These are phyloP conservation scores for Cystobasidium sp. DNA, from an alignment of 1,284 basidiomycete species.

Conservation along the genomic window DNA sequence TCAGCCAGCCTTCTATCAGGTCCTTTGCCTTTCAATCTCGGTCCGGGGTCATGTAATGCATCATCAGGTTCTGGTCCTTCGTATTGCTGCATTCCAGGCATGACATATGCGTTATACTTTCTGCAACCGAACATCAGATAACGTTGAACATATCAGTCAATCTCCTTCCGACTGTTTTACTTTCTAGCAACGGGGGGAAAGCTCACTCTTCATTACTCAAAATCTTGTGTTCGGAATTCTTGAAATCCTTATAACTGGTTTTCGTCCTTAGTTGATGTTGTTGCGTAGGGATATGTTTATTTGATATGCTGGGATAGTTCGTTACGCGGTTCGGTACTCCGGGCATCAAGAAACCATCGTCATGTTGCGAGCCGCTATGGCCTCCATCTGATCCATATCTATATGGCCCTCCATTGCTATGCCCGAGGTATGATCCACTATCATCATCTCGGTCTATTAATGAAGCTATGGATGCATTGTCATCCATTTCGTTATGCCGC, in stretches of 20 bases:
- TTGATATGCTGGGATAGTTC: conserved; percentile 18
- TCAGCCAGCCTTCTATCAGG: conserved; percentile 38
- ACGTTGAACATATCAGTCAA: too few species aligned
- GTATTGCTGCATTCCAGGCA: conserved; percentile 30
- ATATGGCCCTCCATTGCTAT: neutral
- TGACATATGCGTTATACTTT: conserved; percentile 37
- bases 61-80: conserved; percentile 42
- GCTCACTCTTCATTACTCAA: conserved; percentile 34
- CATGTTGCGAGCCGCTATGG: conserved; percentile 11
- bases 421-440: conserved; percentile 7
- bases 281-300: conserved; percentile 14
- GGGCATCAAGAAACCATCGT: conserved; percentile 18
- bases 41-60: conserved; percentile 40
- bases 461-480: conserved; percentile 23
- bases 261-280: conserved; percentile 5
- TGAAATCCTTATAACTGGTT: conserved; percentile 37
- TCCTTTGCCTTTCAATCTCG: conserved; percentile 35
- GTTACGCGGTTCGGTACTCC: neutral
- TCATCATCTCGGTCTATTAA: conserved; percentile 26
- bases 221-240: conserved; percentile 35
- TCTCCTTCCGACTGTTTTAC: too few species aligned
- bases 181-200: too few species aligned
- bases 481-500: conserved; percentile 4
- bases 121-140: neutral
- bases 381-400: conserved; percentile 14